phyloP scores from a whole-genome alignment of 1,284 basidiomycete species.

The Ceratobasidium sp. region DNA sequence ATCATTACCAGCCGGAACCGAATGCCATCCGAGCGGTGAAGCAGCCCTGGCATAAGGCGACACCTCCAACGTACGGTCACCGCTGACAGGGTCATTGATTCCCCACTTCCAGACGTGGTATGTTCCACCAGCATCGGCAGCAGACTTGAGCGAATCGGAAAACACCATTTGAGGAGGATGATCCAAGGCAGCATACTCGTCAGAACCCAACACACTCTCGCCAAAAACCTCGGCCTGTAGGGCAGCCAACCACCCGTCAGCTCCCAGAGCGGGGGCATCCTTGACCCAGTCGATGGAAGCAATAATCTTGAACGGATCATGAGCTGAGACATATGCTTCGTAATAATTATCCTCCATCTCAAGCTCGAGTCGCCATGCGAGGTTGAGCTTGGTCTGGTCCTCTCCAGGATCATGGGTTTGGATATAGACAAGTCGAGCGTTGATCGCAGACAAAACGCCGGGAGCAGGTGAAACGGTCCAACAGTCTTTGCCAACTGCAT shows the following conservation, averaged over 20 bases:
- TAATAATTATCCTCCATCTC: slow-evolving; percentile 39
- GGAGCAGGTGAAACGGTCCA: slow-evolving; percentile 23
- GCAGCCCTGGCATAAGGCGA: slow-evolving; percentile 75
- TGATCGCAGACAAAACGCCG: slow-evolving; percentile 8
- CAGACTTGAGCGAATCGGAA: slow-evolving; percentile 40
- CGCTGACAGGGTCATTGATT: slow-evolving; percentile 73
- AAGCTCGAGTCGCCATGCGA: slow-evolving; percentile 39
- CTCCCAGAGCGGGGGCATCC: slow-evolving; percentile 33
- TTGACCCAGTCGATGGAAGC: slow-evolving; percentile 39
- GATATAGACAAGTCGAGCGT: slow-evolving; percentile 36
- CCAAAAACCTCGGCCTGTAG: slow-evolving; percentile 35
- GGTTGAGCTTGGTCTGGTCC: slow-evolving; percentile 13
- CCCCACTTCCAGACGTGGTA: slow-evolving; percentile 80
- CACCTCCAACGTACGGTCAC: slow-evolving; percentile 61
- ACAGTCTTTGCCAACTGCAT: slow-evolving; percentile 57
- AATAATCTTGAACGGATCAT: slow-evolving; percentile 39
- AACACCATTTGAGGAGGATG: slow-evolving; percentile 28
- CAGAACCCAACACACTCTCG: background rate
- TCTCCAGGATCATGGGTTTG: slow-evolving; percentile 22
- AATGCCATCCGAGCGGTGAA: slow-evolving; percentile 89
- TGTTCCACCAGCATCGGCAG: slow-evolving; percentile 52
- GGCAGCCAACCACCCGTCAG: slow-evolving; percentile 50
- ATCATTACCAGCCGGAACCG: slow-evolving; percentile 58
- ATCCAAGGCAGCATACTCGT: slow-evolving; percentile 35
- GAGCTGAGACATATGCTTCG: slow-evolving; percentile 39